A percentile compares a stretch with the other conserved stretches of the same genome.
Conservation (phyloP, 2,329 filamentous ascomycete species). For the Nemania diffusa region DNA sequence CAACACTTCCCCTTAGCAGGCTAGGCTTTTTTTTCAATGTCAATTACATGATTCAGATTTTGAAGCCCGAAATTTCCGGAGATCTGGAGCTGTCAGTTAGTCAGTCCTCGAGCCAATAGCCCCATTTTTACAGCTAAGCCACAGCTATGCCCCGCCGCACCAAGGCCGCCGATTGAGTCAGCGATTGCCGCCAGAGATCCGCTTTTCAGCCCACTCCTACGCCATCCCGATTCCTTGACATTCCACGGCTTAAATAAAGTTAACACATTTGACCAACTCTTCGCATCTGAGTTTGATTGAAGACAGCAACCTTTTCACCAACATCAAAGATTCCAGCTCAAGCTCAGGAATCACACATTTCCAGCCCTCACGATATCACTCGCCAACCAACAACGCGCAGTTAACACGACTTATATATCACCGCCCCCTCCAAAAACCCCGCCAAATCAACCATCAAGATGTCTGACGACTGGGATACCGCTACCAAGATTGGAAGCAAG, state of each 20-base stretch:
- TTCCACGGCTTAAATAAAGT: constrained; percentile 45
- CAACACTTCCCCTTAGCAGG: background rate
- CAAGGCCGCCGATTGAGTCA: constrained; percentile 49
- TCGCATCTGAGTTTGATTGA: background rate
- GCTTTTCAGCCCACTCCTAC: constrained; percentile 45
- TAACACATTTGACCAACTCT: constrained; percentile 8
- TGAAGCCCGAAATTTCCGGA: background rate
- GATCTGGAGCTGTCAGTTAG: background rate
- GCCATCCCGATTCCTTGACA: constrained; percentile 47
- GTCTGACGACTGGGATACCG: constrained; percentile 81
- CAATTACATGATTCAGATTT: background rate
- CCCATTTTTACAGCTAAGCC: constrained; percentile 16
- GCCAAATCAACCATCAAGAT: constrained; percentile 61
- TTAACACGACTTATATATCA: constrained; percentile 14
- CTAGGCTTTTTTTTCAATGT: background rate
- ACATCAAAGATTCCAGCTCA: constrained; percentile 3
- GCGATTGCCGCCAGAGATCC: constrained; percentile 38
- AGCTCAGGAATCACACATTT: background rate
- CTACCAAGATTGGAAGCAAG: constrained; percentile 95
- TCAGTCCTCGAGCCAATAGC: background rate
- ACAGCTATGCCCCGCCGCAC: constrained; percentile 26
- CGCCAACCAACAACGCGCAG: too few relatives aligned
- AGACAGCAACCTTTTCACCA: constrained; percentile 1
- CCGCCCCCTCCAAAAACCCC: constrained; percentile 48
- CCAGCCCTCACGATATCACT: background rate